Percentiles rank a stretch among this genome's conserved stretches.
phyloP scores from a whole-genome alignment of 805 yeast species.

The Saccharomyces mikatae region DNA sequence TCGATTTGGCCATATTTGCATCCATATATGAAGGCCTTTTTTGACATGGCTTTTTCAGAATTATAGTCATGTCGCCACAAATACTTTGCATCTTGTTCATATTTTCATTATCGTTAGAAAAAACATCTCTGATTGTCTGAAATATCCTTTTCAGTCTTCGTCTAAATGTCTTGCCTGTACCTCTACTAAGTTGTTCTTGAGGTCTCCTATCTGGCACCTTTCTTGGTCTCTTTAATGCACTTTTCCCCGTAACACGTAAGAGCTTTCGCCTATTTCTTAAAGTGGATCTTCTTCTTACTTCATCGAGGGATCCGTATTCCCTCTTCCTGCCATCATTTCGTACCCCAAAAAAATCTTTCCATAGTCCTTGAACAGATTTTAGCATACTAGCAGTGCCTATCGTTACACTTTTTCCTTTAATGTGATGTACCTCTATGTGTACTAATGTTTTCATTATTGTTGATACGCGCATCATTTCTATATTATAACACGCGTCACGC shows the following conservation, averaged over 20 bases:
- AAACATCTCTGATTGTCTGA: conserved; percentile 4
- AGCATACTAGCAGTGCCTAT: not conserved
- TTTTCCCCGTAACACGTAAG: not conserved
- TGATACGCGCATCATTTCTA: not conserved
- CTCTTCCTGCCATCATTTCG: conserved; percentile 1
- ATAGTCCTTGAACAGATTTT: not conserved
- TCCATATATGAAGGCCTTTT: not conserved
- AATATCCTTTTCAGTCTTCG: not conserved
- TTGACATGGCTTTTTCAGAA: not conserved
- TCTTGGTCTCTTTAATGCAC: not conserved
- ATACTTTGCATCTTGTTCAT: conserved; percentile 15
- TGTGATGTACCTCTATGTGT: not conserved
- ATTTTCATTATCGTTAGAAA: conserved; percentile 17
- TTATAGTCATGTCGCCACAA: conserved; percentile 10
- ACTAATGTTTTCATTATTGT: not conserved
- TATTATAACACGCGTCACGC: not conserved
- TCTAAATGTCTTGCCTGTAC: not conserved
- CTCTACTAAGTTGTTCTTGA: not conserved
- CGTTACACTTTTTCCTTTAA: not conserved
- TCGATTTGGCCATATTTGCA: conserved; percentile 6
- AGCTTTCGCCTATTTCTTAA: not conserved
- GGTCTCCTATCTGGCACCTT: not conserved
- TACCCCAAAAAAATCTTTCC: not conserved
- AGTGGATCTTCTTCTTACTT: conserved; percentile 1
- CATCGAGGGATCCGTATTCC: conserved; percentile 2